A percentile compares a stretch with the other conserved stretches of the same genome.
These are phyloP conservation scores for Silene noctiflora DNA, from an alignment of 179 eudicot genomes.

Conservation along the genomic window DNA sequence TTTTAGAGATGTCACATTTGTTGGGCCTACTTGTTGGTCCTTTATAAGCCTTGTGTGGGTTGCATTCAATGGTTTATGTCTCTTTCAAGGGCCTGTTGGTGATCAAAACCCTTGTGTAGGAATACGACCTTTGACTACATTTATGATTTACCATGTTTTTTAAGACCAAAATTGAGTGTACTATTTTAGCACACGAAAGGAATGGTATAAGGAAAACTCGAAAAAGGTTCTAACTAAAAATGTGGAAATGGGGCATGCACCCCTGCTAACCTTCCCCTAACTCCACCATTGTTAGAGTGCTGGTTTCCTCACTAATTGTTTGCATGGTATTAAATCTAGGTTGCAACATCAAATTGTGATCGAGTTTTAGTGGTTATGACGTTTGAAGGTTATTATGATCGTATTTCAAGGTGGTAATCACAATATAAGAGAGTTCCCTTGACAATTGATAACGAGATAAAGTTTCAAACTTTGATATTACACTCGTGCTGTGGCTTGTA, in stretches of 20 bases:
- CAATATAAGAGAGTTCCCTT: not conserved
- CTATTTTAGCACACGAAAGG: too few species aligned
- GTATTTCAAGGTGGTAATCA: not conserved
- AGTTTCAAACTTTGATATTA: not conserved
- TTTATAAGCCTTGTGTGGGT: not conserved
- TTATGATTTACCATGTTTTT: not conserved
- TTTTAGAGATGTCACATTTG: not conserved
- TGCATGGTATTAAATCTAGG: not conserved
- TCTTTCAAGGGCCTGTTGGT: not conserved
- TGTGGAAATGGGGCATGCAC: too few species aligned
- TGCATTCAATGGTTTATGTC: not conserved
- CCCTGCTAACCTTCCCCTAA: too few species aligned
- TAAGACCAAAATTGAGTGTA: too few species aligned
- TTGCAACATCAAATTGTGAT: not conserved
- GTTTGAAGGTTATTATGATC: not conserved
- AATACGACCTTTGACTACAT: not conserved
- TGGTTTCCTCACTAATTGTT: too few species aligned
- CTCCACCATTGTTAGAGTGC: too few species aligned
- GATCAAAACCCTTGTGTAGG: not conserved
- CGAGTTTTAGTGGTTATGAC: not conserved
- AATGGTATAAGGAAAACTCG: too few species aligned
- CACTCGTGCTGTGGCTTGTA: too few species aligned
- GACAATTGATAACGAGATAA: not conserved
- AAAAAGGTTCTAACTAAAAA: too few species aligned
- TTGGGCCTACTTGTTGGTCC: slow-evolving; percentile 15